A percentile compares a stretch with the other conserved stretches of the same genome.
phyloP scores from a whole-genome alignment of 257 asterid species.

The Craterostigma plantagineum region DNA sequence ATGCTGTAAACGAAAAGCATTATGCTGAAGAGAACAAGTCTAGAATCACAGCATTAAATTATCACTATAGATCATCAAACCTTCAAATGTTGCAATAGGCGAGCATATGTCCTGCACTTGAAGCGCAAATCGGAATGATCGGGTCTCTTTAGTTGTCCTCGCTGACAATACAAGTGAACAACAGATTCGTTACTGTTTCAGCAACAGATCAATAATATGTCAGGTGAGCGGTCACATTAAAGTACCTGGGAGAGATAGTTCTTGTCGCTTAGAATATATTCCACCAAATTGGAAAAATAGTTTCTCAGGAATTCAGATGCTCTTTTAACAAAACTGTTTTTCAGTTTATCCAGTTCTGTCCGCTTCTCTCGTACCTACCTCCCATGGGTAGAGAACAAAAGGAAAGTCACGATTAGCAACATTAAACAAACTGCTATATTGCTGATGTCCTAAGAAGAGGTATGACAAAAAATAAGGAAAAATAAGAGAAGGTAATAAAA shows the following conservation, averaged over 20 bases:
- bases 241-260: conserved; percentile 89
- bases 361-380: conserved; percentile 80
- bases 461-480: too few relatives aligned
- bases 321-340: conserved; percentile 57
- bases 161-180: conserved; percentile 32
- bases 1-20: conserved; percentile 9
- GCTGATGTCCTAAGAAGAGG: too few relatives aligned
- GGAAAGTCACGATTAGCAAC: too few relatives aligned
- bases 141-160: conserved; percentile 94
- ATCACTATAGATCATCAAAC: conserved; percentile 21
- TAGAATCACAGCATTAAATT: conserved; percentile 4
- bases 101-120: conserved; percentile 96
- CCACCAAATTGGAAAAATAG: conserved; percentile 89
- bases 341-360: conserved; percentile 66
- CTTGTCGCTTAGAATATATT: conserved; percentile 92
- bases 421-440: too few relatives aligned
- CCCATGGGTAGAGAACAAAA: conserved; percentile 3
- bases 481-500: too few relatives aligned
- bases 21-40: conserved; percentile 8
- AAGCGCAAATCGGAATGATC: conserved; percentile 93
- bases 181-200: conserved; percentile 3
- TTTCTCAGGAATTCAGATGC: conserved; percentile 82
- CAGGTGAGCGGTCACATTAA: conserved; percentile 6
- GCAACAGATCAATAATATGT: conserved; percentile 8
- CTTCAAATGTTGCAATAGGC: conserved; percentile 92